Percentiles rank a stretch among this genome's conserved stretches.
Conservation (phyloP, 306 rosid species). For the Elaeagnus macrophylla region DNA sequence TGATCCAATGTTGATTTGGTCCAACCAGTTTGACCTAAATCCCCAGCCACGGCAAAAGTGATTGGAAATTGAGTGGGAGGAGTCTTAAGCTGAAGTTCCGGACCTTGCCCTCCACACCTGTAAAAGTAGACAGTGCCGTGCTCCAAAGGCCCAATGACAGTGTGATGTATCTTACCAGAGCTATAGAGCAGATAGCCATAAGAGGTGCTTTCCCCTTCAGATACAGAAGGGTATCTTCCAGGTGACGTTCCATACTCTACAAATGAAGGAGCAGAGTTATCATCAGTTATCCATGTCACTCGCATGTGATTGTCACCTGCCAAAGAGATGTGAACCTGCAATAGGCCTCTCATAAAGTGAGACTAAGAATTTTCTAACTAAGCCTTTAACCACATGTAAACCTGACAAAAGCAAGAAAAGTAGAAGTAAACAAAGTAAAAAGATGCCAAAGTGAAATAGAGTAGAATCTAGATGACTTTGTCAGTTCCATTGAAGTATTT, state of each 20-base stretch:
- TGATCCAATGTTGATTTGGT: slow-evolving; percentile 76
- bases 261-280: slow-evolving; percentile 49
- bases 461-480: too few species aligned
- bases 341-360: slow-evolving; percentile 10
- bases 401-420: background rate
- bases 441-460: too few species aligned
- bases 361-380: slow-evolving; percentile 7
- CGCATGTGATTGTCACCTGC: slow-evolving; percentile 81
- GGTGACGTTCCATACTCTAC: slow-evolving; percentile 76
- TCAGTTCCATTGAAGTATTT: too few species aligned
- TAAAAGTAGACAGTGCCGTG: slow-evolving; percentile 57
- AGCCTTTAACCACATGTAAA: slow-evolving; percentile 2
- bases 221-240: slow-evolving; percentile 38
- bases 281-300: slow-evolving; percentile 64
- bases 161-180: slow-evolving; percentile 86
- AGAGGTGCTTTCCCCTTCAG: slow-evolving; percentile 76
- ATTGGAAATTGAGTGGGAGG: slow-evolving; percentile 81
- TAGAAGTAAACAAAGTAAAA: too few species aligned
- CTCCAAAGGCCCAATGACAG: slow-evolving; percentile 80
- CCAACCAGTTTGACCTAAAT: slow-evolving; percentile 92
- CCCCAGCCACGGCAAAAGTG: slow-evolving; percentile 83
- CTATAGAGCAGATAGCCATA: slow-evolving; percentile 57
- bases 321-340: slow-evolving; percentile 83
- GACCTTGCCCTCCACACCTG: slow-evolving; percentile 72
- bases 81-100: slow-evolving; percentile 66